phyloP scores from a whole-genome alignment of 139 green algal species.

The Gonium pectorale region DNA sequence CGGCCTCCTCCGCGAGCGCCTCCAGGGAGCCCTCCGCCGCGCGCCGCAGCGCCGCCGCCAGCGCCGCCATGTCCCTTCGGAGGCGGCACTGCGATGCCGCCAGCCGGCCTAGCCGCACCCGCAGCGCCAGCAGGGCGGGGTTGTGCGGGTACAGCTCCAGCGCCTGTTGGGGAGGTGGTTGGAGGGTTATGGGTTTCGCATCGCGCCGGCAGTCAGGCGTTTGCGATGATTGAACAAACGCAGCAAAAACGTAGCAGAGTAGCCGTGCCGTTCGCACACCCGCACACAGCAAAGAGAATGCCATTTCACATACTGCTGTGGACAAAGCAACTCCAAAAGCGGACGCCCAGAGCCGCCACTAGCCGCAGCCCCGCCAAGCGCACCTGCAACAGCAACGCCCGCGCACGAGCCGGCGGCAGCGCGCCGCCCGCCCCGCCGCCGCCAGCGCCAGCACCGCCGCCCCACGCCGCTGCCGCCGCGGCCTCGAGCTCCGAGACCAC shows the following conservation, averaged over 20 bases:
- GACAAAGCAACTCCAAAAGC: too few relatives aligned
- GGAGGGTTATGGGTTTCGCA: too few relatives aligned
- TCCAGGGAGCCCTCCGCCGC: slow-evolving; percentile 1
- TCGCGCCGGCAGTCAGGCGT: too few relatives aligned
- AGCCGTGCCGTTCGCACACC: too few relatives aligned
- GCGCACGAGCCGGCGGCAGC: slow-evolving; percentile 5
- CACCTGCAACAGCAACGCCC: slow-evolving; percentile 35
- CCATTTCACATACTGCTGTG: too few relatives aligned
- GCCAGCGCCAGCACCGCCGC: not conserved
- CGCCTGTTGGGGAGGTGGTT: not conserved
- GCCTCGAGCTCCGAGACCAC: slow-evolving; percentile 51
- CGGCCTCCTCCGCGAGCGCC: slow-evolving; percentile 12
- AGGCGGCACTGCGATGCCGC: slow-evolving; percentile 43
- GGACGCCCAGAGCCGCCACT: too few relatives aligned
- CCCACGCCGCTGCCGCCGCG: not conserved
- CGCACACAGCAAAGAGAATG: too few relatives aligned
- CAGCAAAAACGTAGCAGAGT: too few relatives aligned
- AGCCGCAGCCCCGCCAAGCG: too few relatives aligned
- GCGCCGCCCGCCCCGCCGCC: slow-evolving; percentile 1
- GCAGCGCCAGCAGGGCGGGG: slow-evolving; percentile 53
- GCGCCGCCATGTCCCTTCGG: slow-evolving; percentile 58
- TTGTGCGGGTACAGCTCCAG: slow-evolving; percentile 65
- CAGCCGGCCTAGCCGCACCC: slow-evolving; percentile 16
- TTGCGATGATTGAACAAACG: too few relatives aligned
- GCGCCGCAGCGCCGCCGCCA: slow-evolving; percentile 8